These are phyloP conservation scores for Chaetomiaceae sp. DNA, from an alignment of 2,329 filamentous ascomycete genomes.

Conservation along the genomic window DNA sequence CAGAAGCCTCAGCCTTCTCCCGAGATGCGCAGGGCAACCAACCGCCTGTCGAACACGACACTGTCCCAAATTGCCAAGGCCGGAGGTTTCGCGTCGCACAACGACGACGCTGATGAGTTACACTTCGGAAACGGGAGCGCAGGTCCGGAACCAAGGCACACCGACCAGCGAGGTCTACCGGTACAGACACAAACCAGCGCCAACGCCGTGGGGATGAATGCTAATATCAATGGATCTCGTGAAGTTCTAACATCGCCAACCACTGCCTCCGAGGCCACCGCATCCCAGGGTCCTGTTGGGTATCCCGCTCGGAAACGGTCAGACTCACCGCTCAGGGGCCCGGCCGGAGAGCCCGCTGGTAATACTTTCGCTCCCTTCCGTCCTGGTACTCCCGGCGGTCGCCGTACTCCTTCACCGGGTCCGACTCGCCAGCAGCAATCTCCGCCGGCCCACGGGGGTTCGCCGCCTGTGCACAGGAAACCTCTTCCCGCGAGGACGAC, in stretches of 20 bases:
- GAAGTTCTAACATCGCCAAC: constrained; percentile 46
- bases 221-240: constrained; percentile 52
- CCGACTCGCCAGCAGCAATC: constrained; percentile 14
- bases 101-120: constrained; percentile 29
- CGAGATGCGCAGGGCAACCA: constrained; percentile 75
- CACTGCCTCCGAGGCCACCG: constrained; percentile 34
- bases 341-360: constrained; percentile 31
- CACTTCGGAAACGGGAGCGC: constrained; percentile 31
- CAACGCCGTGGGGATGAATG: constrained; percentile 47
- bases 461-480: constrained; percentile 30
- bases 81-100: constrained; percentile 45
- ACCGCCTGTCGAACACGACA: constrained; percentile 76
- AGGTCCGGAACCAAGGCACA: constrained; percentile 31
- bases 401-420: constrained; percentile 24
- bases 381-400: constrained; percentile 28
- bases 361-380: constrained; percentile 30
- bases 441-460: constrained; percentile 22
- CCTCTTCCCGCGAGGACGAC: constrained; percentile 30
- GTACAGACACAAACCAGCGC: constrained; percentile 47
- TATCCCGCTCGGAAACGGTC: constrained; percentile 40
- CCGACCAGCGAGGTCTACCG: constrained; percentile 41
- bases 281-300: constrained; percentile 41
- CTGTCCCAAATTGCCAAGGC: constrained; percentile 74
- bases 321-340: constrained; percentile 41
- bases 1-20: constrained; percentile 69